Evolutionary conservation across 208 protist genomes (phyloP).

Genomic region (Plasmodiophora brassicae): DNA sequence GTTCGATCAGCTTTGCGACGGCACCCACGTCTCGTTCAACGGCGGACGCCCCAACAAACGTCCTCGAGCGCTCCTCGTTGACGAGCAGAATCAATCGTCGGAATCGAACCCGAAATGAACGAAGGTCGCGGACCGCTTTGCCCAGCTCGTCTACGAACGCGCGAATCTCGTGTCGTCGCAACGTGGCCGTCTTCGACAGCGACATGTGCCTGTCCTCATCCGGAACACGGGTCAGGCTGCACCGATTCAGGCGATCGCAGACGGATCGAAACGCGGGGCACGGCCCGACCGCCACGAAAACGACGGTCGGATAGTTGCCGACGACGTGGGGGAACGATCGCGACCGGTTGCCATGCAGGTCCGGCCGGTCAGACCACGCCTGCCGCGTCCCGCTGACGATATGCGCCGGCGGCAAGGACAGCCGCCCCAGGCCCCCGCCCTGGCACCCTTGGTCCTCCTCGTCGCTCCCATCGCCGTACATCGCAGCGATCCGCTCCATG

Average conservation of each 20-base stretch:
- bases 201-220: neutral
- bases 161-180: neutral
- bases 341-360: neutral
- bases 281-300: neutral
- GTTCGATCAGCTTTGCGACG: neutral
- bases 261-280: neutral
- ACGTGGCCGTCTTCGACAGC: neutral
- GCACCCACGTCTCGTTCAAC: neutral
- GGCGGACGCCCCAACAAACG: neutral
- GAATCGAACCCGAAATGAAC: neutral
- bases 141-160: neutral
- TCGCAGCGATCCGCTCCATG: too few species aligned
- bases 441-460: too few species aligned
- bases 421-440: too few species aligned
- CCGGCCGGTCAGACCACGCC: too few species aligned
- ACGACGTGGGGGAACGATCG: neutral
- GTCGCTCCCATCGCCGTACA: too few species aligned
- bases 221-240: neutral
- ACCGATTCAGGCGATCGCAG: too few species aligned
- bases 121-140: neutral
- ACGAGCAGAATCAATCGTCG: neutral
- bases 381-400: too few species aligned
- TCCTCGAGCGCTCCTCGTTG: neutral
- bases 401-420: too few species aligned
- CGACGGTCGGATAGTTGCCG: neutral